Conservation (phyloP, 2,329 filamentous ascomycete species). For the Chrysoporthe puriensis region DNA sequence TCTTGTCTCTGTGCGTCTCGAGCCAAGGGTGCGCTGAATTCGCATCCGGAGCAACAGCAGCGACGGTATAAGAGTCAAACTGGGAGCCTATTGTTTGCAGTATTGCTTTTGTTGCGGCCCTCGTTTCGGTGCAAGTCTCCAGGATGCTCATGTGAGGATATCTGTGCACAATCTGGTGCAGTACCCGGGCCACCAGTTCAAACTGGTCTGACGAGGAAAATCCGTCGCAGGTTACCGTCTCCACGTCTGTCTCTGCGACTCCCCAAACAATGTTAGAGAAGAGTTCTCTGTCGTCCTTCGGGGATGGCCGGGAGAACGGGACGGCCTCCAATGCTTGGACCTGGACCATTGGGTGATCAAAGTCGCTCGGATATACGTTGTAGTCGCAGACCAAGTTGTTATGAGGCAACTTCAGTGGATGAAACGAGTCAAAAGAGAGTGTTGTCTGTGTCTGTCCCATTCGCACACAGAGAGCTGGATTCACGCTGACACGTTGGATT, state of each 20-base stretch:
- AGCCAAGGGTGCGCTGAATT: background rate
- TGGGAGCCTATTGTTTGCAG: background rate
- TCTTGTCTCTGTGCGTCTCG: background rate
- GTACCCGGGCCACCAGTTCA: background rate
- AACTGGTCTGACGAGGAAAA: no score
- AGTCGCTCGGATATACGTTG: background rate
- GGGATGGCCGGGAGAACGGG: background rate
- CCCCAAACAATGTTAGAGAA: constrained; percentile 1
- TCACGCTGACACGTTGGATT: background rate
- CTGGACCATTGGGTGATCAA: constrained; percentile 1
- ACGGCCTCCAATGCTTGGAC: background rate
- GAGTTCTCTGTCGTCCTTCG: background rate
- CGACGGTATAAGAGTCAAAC: background rate
- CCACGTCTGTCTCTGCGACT: background rate
- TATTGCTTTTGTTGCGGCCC: constrained; percentile 33
- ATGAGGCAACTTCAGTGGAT: background rate
- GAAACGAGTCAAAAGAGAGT: background rate
- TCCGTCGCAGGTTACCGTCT: background rate
- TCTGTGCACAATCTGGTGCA: constrained; percentile 38
- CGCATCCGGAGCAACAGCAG: background rate
- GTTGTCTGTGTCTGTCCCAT: background rate
- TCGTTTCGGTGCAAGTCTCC: constrained; percentile 42
- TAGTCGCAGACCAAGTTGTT: background rate
- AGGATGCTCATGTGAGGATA: constrained; percentile 39
- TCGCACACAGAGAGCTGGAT: background rate